Base-by-base conservation (phyloP, 148 eudicot genomes). In the Rhododendron ovatum region DNA sequence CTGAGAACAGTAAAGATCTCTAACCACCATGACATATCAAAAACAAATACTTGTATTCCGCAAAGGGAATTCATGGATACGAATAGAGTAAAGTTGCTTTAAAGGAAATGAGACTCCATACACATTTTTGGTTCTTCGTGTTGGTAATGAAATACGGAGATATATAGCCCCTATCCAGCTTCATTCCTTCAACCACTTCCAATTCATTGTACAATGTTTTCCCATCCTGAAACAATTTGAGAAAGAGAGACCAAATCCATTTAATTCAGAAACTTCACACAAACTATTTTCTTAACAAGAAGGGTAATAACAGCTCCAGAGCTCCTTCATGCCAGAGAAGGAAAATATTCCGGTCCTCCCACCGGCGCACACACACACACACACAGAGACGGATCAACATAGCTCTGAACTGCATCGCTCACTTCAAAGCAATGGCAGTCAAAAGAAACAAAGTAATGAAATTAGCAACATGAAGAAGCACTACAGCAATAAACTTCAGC, bases 101-200 rank as follows among this genome's bases (percentile, higher is more conserved):
- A 55, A 39, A 81, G 39, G 59, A 37, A 55, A 86, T 41, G 13
- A 73, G 47, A 50, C 15, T 12, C 57, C 92, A 63, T 90, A 91
- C 93, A 89, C 93, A 91, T 91, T 91, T 91, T 43, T 91, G 93
- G 89, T 76, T 89, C 89, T 92, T 90, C 20, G 89, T 59, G 30
- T 92, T 89, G 59, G 92, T 92, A 83, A 90, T 84, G 80, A 92
- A 92, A 77, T 92, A 92, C 14, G 94, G 92, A n/a, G 94, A 92
- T 30, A 92, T 92, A 76, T 90, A 92, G 57, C 94, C 94, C 37
- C 91, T 89, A 41, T 92, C 94, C 47, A 92, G 84, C 88, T 92
- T 89, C 94, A 92, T 92, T 80, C 94, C 94, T 65, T 92, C 94
- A 82, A 92, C 94, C 71, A 92, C 94, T 85, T 92, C 92, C 85